Base-by-base conservation (phyloP, 1,284 basidiomycete species). In the Microbotryum intermedium region DNA sequence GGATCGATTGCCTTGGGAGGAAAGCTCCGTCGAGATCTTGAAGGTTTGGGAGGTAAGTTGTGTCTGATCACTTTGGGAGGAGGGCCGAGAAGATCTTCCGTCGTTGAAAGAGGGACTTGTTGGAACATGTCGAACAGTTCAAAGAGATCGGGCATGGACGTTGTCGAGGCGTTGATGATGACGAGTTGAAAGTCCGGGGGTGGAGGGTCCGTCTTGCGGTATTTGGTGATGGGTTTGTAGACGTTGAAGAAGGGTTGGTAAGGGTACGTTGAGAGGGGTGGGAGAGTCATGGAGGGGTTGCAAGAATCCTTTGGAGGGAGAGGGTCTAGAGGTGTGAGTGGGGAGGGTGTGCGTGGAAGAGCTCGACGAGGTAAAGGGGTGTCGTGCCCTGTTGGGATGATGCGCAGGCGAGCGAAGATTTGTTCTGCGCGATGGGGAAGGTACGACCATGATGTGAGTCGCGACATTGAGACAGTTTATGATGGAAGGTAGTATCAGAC, bases 161-260 rank as follows among this genome's bases (percentile, higher is more conserved):
- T 86, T 11, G 82, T 84, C 55, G 84, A 79, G 43, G 84, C 86
- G 71, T 92, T 83, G 52, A 94, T 80, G 2, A 94, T 86, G 0
- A 88, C 87, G 20, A 97, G 77, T 56, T 85, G 82, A 74, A 90
- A 98, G 74, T 97, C 91, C 6, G 94, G 91, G 1, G 81, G 79
- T 6, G 87, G 84, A 2, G 87, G 88, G 11, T 82, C 77, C 0
- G 85, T 84, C 74, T 89, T 90, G 71, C 84, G 85, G 77, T 86
- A 95, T 9, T 85, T 79, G 0, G 90, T 90, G 3, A 81, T 81
- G 2, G 94, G 94, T 71, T 95, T 94, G 79, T 94, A 97, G 5
- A 93, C 79, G 72, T 97, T 87, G 76, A 81, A 98, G 77, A 95
- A 97, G 23, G 88, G 80, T 53, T 82, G 78, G 74, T 92, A 95